Conservation (phyloP, 2,329 filamentous ascomycete species). For the Diaporthe sp. region DNA sequence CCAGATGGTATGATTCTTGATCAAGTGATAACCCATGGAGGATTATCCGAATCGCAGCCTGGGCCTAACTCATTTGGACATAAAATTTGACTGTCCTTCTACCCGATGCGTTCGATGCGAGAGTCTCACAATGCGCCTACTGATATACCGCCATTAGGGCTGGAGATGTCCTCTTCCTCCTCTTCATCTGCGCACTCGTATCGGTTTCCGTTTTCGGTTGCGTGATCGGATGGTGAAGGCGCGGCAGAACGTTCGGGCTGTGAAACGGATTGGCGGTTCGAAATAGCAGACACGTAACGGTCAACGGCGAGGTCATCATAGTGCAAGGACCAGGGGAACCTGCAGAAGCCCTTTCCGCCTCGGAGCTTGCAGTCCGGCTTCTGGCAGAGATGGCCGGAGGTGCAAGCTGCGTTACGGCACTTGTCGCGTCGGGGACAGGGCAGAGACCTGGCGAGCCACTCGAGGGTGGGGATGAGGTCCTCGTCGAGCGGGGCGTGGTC, state of each 20-base stretch:
- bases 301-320: constrained; percentile 42
- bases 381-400: constrained; percentile 52
- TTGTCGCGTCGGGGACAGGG: constrained; percentile 48
- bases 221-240: background rate
- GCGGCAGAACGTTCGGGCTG: background rate
- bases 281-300: constrained; percentile 22
- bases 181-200: background rate
- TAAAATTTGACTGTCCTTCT: background rate
- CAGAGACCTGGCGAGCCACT: constrained; percentile 48
- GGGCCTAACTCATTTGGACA: background rate
- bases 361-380: constrained; percentile 50
- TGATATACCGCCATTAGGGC: constrained; percentile 25
- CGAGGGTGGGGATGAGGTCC: constrained; percentile 47
- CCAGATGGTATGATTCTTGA: background rate
- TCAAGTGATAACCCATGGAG: background rate
- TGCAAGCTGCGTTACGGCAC: constrained; percentile 48
- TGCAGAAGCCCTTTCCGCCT: constrained; percentile 50
- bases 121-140: background rate
- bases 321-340: constrained; percentile 45
- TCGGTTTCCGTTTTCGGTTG: background rate
- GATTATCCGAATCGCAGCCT: constrained; percentile 6
- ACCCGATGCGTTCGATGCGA: background rate
- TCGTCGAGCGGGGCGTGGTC: constrained; percentile 48
- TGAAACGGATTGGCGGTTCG: background rate
- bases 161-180: background rate